These are phyloP conservation scores for Stephania yunnanensis DNA, from an alignment of 164 flowering plant genomes.

Conservation along the genomic window DNA sequence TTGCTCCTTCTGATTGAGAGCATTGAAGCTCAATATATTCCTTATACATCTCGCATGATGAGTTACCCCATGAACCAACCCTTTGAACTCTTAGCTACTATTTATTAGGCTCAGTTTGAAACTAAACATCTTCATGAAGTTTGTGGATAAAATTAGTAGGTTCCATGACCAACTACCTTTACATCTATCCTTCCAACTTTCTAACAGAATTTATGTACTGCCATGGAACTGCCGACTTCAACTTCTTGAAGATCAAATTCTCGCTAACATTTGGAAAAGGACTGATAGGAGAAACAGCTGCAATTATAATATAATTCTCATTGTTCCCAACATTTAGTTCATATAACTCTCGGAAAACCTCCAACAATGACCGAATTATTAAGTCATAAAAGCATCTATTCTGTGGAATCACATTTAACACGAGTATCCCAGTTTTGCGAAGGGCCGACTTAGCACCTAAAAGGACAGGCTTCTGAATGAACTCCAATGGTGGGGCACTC, in stretches of 20 bases:
- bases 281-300: constrained; percentile 32
- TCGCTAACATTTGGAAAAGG: constrained; percentile 14
- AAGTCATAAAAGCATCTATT: constrained; percentile 32
- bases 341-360: constrained; percentile 54
- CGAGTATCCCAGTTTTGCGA: constrained; percentile 44
- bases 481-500: constrained; percentile 72
- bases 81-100: no score
- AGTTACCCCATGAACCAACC: no score
- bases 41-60: no score
- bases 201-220: constrained; percentile 41
- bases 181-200: constrained; percentile 16
- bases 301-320: constrained; percentile 73
- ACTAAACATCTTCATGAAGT: no score
- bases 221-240: constrained; percentile 30
- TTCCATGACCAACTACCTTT: not conserved
- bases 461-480: constrained; percentile 42
- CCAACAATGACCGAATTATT: constrained; percentile 30
- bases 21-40: no score
- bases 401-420: constrained; percentile 64
- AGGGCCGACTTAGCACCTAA: constrained; percentile 41
- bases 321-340: constrained; percentile 74
- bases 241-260: constrained; percentile 33
- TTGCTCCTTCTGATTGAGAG: no score
- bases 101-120: no score
- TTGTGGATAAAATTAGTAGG: no score